Evolutionary conservation across 495 filamentous ascomycete species (phyloP).

Genomic region (Umbilicaria muhlenbergii): DNA sequence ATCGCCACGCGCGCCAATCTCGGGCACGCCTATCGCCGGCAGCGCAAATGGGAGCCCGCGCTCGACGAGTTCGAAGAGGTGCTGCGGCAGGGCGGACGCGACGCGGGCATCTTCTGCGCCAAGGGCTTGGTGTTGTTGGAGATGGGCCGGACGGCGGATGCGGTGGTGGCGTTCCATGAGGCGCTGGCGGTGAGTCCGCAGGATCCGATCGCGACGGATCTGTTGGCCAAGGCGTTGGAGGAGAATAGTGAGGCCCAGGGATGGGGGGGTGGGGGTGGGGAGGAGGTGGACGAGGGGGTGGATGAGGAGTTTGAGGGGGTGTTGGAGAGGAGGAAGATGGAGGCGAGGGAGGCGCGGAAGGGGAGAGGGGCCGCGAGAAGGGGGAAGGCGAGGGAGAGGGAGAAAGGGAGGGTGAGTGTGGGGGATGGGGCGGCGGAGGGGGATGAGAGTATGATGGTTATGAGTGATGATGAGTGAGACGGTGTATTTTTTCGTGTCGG

Average conservation of each 20-base stretch:
- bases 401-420: slow-evolving; percentile 1
- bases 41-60: slow-evolving; percentile 52
- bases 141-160: slow-evolving; percentile 42
- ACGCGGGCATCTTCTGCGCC: slow-evolving; percentile 52
- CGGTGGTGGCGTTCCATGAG: slow-evolving; percentile 52
- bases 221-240: slow-evolving; percentile 23
- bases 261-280: slow-evolving; percentile 9
- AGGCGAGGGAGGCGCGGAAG: slow-evolving; percentile 3
- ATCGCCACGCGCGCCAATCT: slow-evolving; percentile 77
- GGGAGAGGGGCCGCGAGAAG: slow-evolving; percentile 8
- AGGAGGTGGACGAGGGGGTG: slow-evolving; percentile 9
- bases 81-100: slow-evolving; percentile 56
- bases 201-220: slow-evolving; percentile 51
- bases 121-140: slow-evolving; percentile 66
- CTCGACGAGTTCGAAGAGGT: slow-evolving; percentile 71
- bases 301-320: slow-evolving; percentile 12
- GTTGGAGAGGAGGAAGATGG: slow-evolving; percentile 7
- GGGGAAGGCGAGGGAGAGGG: slow-evolving; percentile 11
- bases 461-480: slow-evolving; percentile 13
- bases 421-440: slow-evolving; percentile 25
- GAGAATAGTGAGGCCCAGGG: slow-evolving; percentile 15
- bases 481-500: too few species aligned
- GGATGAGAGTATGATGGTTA: slow-evolving; percentile 16
- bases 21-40: slow-evolving; percentile 68
- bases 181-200: slow-evolving; percentile 58